Evolutionary conservation across 208 protist species (phyloP).

Genomic region (Acanthamoeba lugdunensis): DNA sequence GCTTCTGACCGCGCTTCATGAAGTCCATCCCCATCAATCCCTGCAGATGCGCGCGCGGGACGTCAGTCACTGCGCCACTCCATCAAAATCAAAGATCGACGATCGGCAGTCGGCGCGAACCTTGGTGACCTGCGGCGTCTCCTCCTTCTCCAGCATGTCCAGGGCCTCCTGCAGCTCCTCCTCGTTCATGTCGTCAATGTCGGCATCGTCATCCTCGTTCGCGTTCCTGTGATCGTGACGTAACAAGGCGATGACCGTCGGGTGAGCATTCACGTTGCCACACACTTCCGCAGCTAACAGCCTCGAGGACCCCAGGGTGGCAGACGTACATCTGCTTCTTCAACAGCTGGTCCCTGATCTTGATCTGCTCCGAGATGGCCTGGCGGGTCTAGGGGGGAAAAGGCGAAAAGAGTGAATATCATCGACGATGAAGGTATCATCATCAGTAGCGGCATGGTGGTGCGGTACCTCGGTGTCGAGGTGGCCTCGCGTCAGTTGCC

Average conservation of each 20-base stretch:
- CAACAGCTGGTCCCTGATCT: conserved; percentile 62
- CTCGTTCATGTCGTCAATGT: conserved; percentile 41
- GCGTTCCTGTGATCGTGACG: background rate
- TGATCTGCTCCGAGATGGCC: conserved; percentile 69
- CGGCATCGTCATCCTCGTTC: conserved; percentile 49
- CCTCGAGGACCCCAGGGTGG: too few species aligned
- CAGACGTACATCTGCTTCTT: conserved; percentile 66
- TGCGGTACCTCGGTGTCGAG: conserved; percentile 50
- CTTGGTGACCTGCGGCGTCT: conserved; percentile 18
- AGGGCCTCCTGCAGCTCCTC: conserved; percentile 40
- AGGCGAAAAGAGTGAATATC: background rate
- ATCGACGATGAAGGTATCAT: background rate
- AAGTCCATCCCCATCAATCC: conserved; percentile 69
- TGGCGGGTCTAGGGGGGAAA: conserved; percentile 14
- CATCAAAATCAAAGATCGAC: background rate
- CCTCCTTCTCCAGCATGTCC: conserved; percentile 35
- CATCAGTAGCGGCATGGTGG: too few species aligned
- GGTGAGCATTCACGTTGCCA: too few species aligned
- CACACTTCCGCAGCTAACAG: too few species aligned
- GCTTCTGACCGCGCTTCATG: conserved; percentile 58
- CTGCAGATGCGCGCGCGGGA: background rate
- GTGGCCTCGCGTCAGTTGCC: conserved; percentile 49
- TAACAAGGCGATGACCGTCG: background rate
- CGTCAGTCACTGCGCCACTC: too few species aligned
- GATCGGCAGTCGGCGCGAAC: background rate